These are phyloP conservation scores for Paradendryphiella salina DNA, from an alignment of 2,329 filamentous ascomycete genomes.

Conservation along the genomic window DNA sequence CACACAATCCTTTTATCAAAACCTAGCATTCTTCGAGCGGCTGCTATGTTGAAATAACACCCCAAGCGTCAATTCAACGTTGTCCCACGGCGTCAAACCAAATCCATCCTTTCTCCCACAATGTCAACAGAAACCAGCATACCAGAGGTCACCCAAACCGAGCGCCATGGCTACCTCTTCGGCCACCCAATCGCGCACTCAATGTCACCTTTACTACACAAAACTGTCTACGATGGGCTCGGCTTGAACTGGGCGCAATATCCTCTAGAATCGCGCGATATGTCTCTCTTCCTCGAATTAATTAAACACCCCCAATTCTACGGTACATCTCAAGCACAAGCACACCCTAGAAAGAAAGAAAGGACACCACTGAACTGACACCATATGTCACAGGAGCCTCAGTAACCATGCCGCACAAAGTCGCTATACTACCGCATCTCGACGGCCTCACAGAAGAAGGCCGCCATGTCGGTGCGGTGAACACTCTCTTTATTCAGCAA, in stretches of 20 bases:
- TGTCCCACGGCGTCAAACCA: neutral
- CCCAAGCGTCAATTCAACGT: too few species aligned
- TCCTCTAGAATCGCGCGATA: slow-evolving; percentile 53
- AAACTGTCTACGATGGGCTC: slow-evolving; percentile 57
- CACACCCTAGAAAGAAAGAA: neutral
- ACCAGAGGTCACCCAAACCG: slow-evolving; percentile 23
- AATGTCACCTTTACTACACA: slow-evolving; percentile 59
- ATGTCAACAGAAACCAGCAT: slow-evolving; percentile 21
- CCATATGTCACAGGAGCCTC: slow-evolving; percentile 58
- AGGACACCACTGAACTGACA: neutral
- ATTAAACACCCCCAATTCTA: slow-evolving; percentile 64
- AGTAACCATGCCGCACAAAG: slow-evolving; percentile 84
- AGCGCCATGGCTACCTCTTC: slow-evolving; percentile 60
- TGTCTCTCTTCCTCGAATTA: slow-evolving; percentile 52
- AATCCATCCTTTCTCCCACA: neutral
- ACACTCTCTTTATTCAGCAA: slow-evolving; percentile 71
- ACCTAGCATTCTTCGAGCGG: neutral
- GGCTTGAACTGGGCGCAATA: slow-evolving; percentile 58
- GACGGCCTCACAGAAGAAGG: slow-evolving; percentile 75
- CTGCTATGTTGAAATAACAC: neutral
- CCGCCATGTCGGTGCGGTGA: slow-evolving; percentile 73
- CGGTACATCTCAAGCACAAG: slow-evolving; percentile 47
- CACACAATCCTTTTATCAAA: neutral
- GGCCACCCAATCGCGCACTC: slow-evolving; percentile 62
- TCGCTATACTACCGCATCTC: slow-evolving; percentile 72